Evolutionary conservation across 768 basidiomycete genomes (phyloP).

Genomic region (Harrya chromipes): DNA sequence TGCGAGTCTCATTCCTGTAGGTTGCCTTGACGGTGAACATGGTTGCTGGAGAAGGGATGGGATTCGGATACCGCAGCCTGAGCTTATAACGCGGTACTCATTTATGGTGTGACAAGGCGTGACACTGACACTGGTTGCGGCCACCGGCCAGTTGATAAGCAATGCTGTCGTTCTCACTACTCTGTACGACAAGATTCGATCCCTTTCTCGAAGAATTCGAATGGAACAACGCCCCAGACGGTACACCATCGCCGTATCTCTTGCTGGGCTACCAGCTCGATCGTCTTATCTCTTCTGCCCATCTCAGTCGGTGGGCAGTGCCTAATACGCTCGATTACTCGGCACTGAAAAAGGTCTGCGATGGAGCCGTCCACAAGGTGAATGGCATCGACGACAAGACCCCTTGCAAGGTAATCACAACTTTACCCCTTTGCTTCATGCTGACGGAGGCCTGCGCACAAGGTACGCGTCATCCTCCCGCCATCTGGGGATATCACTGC

Average conservation of each 20-base stretch:
- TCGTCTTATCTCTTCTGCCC: slow-evolving; percentile 52
- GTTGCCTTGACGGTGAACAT: slow-evolving; percentile 83
- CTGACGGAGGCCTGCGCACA: slow-evolving; percentile 1
- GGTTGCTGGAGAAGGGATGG: slow-evolving; percentile 27
- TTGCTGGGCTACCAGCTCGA: slow-evolving; percentile 59
- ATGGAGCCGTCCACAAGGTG: slow-evolving; percentile 38
- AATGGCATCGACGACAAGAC: slow-evolving; percentile 2
- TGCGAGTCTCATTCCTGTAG: slow-evolving; percentile 66
- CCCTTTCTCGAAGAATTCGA: slow-evolving; percentile 37
- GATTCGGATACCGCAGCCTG: slow-evolving; percentile 18
- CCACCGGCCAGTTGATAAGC: too few species aligned
- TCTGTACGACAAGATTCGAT: slow-evolving; percentile 64
- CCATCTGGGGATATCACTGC: slow-evolving; percentile 39
- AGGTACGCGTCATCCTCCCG: slow-evolving; percentile 55
- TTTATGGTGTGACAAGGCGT: slow-evolving; percentile 26
- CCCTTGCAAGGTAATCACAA: slow-evolving; percentile 25
- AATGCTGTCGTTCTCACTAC: slow-evolving; percentile 28
- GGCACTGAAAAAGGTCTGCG: slow-evolving; percentile 43
- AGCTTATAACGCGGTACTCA: slow-evolving; percentile 8
- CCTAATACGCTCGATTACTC: slow-evolving; percentile 36
- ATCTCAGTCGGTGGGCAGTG: slow-evolving; percentile 49
- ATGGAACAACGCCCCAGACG: slow-evolving; percentile 58
- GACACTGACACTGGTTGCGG: slow-evolving; percentile 6
- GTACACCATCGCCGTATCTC: slow-evolving; percentile 57
- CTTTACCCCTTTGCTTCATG: neutral